These are phyloP conservation scores for Trematosphaeria pertusa DNA, from an alignment of 2,329 filamentous ascomycete genomes.

Conservation along the genomic window DNA sequence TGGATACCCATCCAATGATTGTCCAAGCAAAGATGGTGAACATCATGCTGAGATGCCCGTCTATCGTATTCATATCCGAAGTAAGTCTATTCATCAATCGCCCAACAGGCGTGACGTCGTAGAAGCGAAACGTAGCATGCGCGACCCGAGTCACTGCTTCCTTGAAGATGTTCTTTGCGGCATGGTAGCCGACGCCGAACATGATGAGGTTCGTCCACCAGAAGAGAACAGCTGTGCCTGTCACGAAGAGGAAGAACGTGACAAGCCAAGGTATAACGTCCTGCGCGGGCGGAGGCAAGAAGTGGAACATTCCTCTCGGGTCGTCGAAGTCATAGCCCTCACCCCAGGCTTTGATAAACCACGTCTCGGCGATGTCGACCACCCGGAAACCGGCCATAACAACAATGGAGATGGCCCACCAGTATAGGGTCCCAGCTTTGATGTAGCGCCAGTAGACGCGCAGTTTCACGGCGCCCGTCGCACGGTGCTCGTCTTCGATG, in stretches of 20 bases:
- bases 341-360: conserved; percentile 88
- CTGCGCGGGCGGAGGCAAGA: conserved; percentile 69
- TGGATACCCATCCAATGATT: conserved; percentile 73
- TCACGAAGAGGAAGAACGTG: conserved; percentile 69
- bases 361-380: conserved; percentile 71
- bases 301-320: conserved; percentile 44
- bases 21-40: conserved; percentile 76
- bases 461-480: conserved; percentile 75
- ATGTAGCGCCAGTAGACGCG: conserved; percentile 86
- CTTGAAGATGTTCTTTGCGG: conserved; percentile 77
- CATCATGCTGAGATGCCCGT: conserved; percentile 81
- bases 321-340: conserved; percentile 67
- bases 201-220: conserved; percentile 71
- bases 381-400: conserved; percentile 70
- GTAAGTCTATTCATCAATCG: conserved; percentile 92
- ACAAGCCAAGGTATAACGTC: conserved; percentile 78
- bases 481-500: conserved; percentile 77
- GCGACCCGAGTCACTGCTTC: conserved; percentile 76
- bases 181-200: conserved; percentile 78
- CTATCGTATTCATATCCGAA: conserved; percentile 86
- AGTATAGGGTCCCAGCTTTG: conserved; percentile 76
- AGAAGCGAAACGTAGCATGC: conserved; percentile 85
- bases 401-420: conserved; percentile 72
- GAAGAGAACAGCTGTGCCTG: conserved; percentile 47
- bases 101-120: conserved; percentile 88